phyloP scores from a whole-genome alignment of 2,329 filamentous ascomycete species.

The Trichoderma koningiopsis region DNA sequence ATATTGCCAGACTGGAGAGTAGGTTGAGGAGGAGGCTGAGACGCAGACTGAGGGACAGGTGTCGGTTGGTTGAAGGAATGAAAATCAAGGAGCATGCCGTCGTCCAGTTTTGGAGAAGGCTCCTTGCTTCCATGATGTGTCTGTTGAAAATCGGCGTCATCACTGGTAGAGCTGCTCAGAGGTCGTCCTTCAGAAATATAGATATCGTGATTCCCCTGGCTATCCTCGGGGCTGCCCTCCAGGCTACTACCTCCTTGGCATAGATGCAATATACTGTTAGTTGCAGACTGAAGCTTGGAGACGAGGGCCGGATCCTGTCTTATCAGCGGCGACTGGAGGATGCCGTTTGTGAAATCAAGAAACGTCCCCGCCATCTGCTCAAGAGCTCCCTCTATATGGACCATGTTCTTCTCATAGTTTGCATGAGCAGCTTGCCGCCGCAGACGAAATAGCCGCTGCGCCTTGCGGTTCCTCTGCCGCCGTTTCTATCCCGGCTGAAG shows the following conservation, averaged over 20 bases:
- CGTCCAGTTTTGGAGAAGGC: background rate
- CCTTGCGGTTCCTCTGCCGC: conserved; percentile 18
- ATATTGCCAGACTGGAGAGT: background rate
- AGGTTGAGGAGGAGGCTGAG: background rate
- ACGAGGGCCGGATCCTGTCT: conserved; percentile 4
- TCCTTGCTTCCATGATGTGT: background rate
- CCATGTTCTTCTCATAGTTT: conserved; percentile 10
- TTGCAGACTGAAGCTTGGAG: conserved; percentile 10
- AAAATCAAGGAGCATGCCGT: background rate
- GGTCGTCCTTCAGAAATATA: background rate
- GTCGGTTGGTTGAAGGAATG: background rate
- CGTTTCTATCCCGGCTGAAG: conserved; percentile 2
- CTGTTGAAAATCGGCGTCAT: background rate
- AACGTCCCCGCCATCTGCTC: conserved; percentile 12
- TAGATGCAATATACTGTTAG: conserved; percentile 14
- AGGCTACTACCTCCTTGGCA: background rate
- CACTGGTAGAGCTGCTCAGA: background rate
- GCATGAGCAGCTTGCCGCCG: conserved; percentile 12
- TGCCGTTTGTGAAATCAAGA: conserved; percentile 14
- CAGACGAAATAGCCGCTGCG: conserved; percentile 14
- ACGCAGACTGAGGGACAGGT: background rate
- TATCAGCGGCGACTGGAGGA: conserved; percentile 14
- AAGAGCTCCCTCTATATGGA: conserved; percentile 12
- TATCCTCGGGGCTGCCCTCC: background rate
- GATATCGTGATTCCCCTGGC: background rate